Base-by-base conservation (phyloP, 306 rosid species). In the Canavalia gladiata region DNA sequence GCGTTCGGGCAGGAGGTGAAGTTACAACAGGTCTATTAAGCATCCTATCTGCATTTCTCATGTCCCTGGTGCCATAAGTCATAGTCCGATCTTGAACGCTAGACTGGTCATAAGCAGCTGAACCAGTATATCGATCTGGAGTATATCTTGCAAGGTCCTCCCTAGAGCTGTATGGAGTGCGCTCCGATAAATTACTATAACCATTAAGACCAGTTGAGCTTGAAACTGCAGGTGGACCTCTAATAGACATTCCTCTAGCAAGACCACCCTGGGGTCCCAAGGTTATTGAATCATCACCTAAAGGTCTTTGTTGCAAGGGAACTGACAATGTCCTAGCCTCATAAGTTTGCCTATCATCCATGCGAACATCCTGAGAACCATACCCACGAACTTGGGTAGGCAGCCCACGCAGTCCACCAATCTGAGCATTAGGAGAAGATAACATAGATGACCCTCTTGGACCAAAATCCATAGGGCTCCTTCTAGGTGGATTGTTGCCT, bases 241-340 rank as follows among this genome's bases (percentile, higher is more conserved):
- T 91, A 28, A 80, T 79, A 71, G 99, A 93, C 99, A 95, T 95
- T 81, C 98, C 98, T 84, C 93, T 86, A 11, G 94, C 98, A 46
- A 95, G 94, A 84, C 99, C 98, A 86, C 98, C 98, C 68, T 90
- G 94, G 41, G 99, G 99, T n/a, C 96, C 99, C 89, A 95, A 71
- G 52, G 91, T 95, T 77, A 91, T 90, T 33, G 97, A 87, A 18
- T 89, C 96, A 39, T 91, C 98, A 75, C 87, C 92, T 2, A 52
- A 30, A 12, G 94, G 75, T 70, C 92, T 88, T 28, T 91, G 97
- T 43, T 90, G 86, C 81, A 92, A 76, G 62, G 97, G 87, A 81
- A 90, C 83, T 4, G 97, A 87, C 84, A 84, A 66, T 50, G 90
- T 67, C 88, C 95, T 88, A 64, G 90, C 82, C 81, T 91, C 99